Percentiles rank a stretch among this genome's conserved stretches.
phyloP scores from a whole-genome alignment of 495 filamentous ascomycete species.

The Aspergillus affinis region DNA sequence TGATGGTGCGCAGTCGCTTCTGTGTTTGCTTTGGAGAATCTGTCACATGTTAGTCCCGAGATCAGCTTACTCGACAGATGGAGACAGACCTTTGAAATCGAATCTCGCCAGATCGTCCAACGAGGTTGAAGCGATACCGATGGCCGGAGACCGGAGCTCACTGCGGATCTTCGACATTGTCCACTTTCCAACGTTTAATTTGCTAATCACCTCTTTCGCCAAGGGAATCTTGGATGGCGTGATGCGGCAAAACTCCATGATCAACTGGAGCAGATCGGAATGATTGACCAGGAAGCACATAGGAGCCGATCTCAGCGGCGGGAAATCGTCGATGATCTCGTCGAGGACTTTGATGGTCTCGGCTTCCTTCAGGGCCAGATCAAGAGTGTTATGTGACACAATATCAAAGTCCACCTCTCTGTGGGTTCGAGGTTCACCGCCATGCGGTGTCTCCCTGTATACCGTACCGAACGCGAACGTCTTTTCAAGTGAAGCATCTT shows the following conservation, averaged over 20 bases:
- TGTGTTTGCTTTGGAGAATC: conserved; percentile 74
- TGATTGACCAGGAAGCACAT: conserved; percentile 96
- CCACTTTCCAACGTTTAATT: conserved; percentile 78
- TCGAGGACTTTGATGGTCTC: conserved; percentile 94
- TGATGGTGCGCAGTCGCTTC: conserved; percentile 65
- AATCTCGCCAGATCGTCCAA: conserved; percentile 88
- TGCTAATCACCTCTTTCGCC: conserved; percentile 83
- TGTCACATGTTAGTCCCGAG: conserved; percentile 29
- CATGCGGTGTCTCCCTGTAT: conserved; percentile 75
- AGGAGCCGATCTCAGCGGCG: conserved; percentile 61
- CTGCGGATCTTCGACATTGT: conserved; percentile 83
- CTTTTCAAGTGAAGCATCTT: conserved; percentile 64
- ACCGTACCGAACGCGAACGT: conserved; percentile 89
- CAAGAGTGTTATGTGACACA: conserved; percentile 71
- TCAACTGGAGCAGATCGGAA: conserved; percentile 74
- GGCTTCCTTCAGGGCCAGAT: conserved; percentile 88
- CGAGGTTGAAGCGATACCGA: conserved; percentile 84
- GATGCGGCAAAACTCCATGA: conserved; percentile 87
- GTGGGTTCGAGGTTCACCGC: conserved; percentile 75
- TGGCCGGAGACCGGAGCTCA: conserved; percentile 74
- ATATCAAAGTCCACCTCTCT: conserved; percentile 97
- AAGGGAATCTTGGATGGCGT: conserved; percentile 62
- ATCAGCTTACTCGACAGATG: conserved; percentile 4
- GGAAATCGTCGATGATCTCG: conserved; percentile 83
- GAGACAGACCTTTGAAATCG: conserved; percentile 73